phyloP scores from a whole-genome alignment of 2,329 filamentous ascomycete species.

The Colletotrichum costaricense region DNA sequence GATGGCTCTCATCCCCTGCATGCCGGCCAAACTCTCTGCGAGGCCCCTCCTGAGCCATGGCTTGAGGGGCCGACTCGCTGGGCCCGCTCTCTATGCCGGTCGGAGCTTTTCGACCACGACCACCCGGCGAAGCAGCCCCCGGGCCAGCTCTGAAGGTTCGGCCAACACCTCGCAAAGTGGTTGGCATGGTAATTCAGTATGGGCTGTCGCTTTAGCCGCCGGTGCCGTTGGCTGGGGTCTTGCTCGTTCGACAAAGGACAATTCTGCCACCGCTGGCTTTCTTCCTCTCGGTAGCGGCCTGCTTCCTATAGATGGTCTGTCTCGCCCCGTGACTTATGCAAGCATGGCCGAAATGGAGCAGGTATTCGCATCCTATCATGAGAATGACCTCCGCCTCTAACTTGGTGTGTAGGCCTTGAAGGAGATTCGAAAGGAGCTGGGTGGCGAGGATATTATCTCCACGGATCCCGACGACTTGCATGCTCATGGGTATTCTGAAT shows the following conservation, averaged over 20 bases:
- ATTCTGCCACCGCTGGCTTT: slow-evolving; percentile 17
- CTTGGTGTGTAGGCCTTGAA: slow-evolving; percentile 59
- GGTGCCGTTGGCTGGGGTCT: slow-evolving; percentile 55
- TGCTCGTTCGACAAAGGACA: slow-evolving; percentile 43
- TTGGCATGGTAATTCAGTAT: slow-evolving; percentile 48
- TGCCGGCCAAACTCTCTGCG: slow-evolving; percentile 43
- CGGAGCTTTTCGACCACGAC: slow-evolving; percentile 40
- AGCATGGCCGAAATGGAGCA: slow-evolving; percentile 49
- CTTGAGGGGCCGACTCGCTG: slow-evolving; percentile 26
- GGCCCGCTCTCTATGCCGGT: slow-evolving; percentile 21
- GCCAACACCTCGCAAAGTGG: slow-evolving; percentile 30
- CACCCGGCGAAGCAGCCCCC: slow-evolving; percentile 30
- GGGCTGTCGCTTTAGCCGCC: slow-evolving; percentile 52
- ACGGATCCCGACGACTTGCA: slow-evolving; percentile 71
- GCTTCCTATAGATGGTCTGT: slow-evolving; percentile 43
- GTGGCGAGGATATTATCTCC: slow-evolving; percentile 67
- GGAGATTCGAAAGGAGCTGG: slow-evolving; percentile 62
- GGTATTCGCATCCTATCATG: slow-evolving; percentile 32
- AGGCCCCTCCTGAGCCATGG: slow-evolving; percentile 42
- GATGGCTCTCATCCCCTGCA: slow-evolving; percentile 38
- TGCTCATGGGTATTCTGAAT: slow-evolving; percentile 74
- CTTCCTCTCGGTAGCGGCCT: slow-evolving; percentile 38
- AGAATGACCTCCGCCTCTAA: background rate
- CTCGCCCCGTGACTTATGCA: slow-evolving; percentile 49
- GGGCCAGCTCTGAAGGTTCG: background rate